These are phyloP conservation scores for Aciculosporium take DNA, from an alignment of 2,329 filamentous ascomycete species.

Conservation along the genomic window DNA sequence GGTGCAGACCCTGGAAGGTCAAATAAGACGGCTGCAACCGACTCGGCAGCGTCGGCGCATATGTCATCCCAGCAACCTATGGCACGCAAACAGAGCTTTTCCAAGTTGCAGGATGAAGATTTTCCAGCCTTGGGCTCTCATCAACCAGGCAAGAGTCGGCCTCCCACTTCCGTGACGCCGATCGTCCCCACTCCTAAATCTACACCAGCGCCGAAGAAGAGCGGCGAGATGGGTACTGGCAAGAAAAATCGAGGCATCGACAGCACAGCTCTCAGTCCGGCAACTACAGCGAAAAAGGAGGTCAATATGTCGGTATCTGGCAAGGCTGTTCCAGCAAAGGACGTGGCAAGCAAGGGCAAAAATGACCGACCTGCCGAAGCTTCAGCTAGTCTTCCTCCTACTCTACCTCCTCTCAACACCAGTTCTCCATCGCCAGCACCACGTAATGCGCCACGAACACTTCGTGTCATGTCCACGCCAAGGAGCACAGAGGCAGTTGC, in stretches of 20 bases:
- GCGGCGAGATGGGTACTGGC: constrained; percentile 16
- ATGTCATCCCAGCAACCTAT: constrained; percentile 25
- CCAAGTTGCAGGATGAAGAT: constrained; percentile 42
- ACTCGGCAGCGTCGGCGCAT: constrained; percentile 33
- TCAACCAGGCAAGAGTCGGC: constrained; percentile 21
- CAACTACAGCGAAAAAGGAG: background rate
- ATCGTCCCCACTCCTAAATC: constrained; percentile 22
- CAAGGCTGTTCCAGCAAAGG: background rate
- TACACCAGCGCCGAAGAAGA: constrained; percentile 20
- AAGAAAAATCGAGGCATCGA: constrained; percentile 9
- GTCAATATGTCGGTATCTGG: background rate
- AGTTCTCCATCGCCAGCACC: constrained; percentile 34
- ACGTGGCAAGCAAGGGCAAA: constrained; percentile 1
- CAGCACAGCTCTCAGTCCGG: background rate
- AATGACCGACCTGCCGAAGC: constrained; percentile 9
- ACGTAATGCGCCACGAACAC: constrained; percentile 44
- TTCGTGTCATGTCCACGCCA: constrained; percentile 45
- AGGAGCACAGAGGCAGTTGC: constrained; percentile 42
- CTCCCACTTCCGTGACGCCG: constrained; percentile 18
- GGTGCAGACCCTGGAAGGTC: constrained; percentile 26
- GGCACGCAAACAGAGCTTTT: constrained; percentile 6
- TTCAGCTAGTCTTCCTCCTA: constrained; percentile 36
- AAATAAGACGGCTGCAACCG: constrained; percentile 30
- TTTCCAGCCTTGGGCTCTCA: constrained; percentile 44
- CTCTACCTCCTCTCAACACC: constrained; percentile 29